Percentiles rank a stretch among this genome's conserved stretches.
These are phyloP conservation scores for Colletotrichum tropicicola DNA, from an alignment of 2,329 filamentous ascomycete genomes.

Conservation along the genomic window DNA sequence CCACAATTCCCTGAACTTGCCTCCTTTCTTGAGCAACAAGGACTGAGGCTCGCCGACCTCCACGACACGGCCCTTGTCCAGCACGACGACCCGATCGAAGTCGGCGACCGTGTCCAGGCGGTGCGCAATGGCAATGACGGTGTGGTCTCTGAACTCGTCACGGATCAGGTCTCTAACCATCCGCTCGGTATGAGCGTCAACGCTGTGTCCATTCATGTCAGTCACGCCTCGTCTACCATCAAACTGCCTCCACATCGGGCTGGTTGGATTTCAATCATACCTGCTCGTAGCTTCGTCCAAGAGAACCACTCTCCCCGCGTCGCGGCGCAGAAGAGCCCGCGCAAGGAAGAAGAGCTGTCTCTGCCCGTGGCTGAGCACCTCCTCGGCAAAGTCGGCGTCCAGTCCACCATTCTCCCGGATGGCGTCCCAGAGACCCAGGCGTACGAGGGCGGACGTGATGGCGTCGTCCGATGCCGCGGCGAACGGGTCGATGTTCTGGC, in stretches of 20 bases:
- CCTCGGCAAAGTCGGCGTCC: slow-evolving; percentile 35
- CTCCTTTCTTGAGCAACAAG: slow-evolving; percentile 8
- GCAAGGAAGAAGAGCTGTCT: slow-evolving; percentile 43
- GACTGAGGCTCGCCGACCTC: slow-evolving; percentile 22
- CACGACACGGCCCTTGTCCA: slow-evolving; percentile 28
- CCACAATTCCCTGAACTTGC: slow-evolving; percentile 22
- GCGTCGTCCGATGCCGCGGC: slow-evolving; percentile 41
- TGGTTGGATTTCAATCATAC: slow-evolving; percentile 32
- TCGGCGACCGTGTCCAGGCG: slow-evolving; percentile 55
- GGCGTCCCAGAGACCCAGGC: slow-evolving; percentile 29
- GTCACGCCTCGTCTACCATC: not conserved
- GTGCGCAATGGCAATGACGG: slow-evolving; percentile 58
- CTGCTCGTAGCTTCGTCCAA: slow-evolving; percentile 49
- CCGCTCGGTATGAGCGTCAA: slow-evolving; percentile 44
- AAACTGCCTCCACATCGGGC: not conserved
- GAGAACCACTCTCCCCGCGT: slow-evolving; percentile 50
- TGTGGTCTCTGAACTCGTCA: slow-evolving; percentile 51
- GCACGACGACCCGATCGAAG: slow-evolving; percentile 29
- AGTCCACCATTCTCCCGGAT: slow-evolving; percentile 35
- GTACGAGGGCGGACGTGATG: not conserved
- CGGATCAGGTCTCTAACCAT: slow-evolving; percentile 42
- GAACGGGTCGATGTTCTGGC: slow-evolving; percentile 67
- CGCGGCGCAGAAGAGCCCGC: slow-evolving; percentile 41
- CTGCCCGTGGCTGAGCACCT: slow-evolving; percentile 43
- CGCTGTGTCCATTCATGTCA: slow-evolving; percentile 33